Percentiles rank a stretch among this genome's conserved stretches.
phyloP scores from a whole-genome alignment of 257 asterid genomes.

The Solanum virginianum region DNA sequence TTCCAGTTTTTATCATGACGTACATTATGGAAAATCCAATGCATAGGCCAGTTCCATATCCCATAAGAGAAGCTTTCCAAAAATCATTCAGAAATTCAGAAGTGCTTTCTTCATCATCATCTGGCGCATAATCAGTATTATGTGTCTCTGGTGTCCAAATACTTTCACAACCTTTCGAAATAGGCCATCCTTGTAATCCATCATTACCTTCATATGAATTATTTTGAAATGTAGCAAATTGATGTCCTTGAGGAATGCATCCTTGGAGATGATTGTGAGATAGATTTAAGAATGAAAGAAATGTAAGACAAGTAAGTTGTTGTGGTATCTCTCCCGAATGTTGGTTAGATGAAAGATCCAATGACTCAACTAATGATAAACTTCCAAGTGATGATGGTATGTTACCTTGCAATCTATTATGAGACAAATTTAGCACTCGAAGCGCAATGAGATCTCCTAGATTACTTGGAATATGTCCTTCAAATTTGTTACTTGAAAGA shows the following conservation, averaged over 20 bases:
- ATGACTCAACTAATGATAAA: background rate
- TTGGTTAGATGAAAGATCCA: background rate
- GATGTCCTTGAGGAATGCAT: background rate
- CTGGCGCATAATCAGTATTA: background rate
- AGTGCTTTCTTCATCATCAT: background rate
- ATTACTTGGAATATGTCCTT: background rate
- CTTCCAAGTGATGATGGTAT: background rate
- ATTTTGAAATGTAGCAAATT: background rate
- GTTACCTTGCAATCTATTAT: background rate
- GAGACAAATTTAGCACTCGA: background rate
- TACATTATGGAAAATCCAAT: background rate
- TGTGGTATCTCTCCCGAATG: background rate
- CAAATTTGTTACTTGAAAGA: background rate
- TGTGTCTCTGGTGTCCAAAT: background rate
- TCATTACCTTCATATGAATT: background rate
- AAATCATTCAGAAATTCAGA: background rate
- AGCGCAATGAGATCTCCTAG: background rate
- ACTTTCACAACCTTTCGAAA: background rate
- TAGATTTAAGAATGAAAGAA: background rate
- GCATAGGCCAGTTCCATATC: background rate
- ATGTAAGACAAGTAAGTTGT: background rate
- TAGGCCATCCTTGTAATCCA: background rate
- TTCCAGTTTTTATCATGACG: background rate
- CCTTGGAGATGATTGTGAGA: background rate
- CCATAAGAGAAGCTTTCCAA: background rate